A percentile compares a stretch with the other conserved stretches of the same genome.
Evolutionary conservation across 192 early-diverging fungal genomes (phyloP).

Genomic region (Coemansia umbellata): DNA sequence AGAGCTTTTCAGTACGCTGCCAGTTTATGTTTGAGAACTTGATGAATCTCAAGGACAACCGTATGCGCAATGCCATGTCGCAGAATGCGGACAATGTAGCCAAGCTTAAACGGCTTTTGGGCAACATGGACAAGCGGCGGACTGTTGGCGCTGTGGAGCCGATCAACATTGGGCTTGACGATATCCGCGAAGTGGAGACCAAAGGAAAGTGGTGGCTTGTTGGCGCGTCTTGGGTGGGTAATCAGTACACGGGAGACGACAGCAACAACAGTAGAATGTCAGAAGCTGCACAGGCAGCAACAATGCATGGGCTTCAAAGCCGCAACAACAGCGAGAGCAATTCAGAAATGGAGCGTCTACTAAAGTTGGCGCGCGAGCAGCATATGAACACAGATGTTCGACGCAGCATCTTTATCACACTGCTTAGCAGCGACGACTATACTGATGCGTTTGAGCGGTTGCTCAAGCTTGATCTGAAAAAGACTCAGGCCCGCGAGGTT

Average conservation of each 20-base stretch:
- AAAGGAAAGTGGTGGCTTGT: slow-evolving; percentile 99
- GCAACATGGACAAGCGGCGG: slow-evolving; percentile 57
- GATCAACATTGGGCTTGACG: slow-evolving; percentile 77
- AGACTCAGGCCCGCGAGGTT: slow-evolving; percentile 94
- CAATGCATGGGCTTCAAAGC: neutral
- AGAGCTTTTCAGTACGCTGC: slow-evolving; percentile 55
- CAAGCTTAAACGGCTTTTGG: slow-evolving; percentile 76
- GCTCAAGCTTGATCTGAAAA: slow-evolving; percentile 76
- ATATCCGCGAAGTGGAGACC: slow-evolving; percentile 75
- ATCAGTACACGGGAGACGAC: slow-evolving; percentile 19
- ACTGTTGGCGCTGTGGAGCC: slow-evolving; percentile 58
- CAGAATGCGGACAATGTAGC: slow-evolving; percentile 61
- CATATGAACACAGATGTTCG: slow-evolving; percentile 98
- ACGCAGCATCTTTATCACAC: slow-evolving; percentile 83
- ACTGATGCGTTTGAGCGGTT: slow-evolving; percentile 88
- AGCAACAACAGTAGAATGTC: too few species aligned
- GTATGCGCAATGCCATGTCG: slow-evolving; percentile 61
- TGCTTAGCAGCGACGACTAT: slow-evolving; percentile 94
- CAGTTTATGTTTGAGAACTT: slow-evolving; percentile 97
- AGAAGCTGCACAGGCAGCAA: neutral
- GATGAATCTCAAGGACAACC: slow-evolving; percentile 89
- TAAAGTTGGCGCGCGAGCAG: slow-evolving; percentile 76
- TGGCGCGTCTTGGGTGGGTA: slow-evolving; percentile 87
- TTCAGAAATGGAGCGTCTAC: slow-evolving; percentile 56
- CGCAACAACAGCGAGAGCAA: slow-evolving; percentile 3